Percentiles rank a stretch among this genome's conserved stretches.
Conservation (phyloP, 306 rosid genomes). For the Biancaea sappan region DNA sequence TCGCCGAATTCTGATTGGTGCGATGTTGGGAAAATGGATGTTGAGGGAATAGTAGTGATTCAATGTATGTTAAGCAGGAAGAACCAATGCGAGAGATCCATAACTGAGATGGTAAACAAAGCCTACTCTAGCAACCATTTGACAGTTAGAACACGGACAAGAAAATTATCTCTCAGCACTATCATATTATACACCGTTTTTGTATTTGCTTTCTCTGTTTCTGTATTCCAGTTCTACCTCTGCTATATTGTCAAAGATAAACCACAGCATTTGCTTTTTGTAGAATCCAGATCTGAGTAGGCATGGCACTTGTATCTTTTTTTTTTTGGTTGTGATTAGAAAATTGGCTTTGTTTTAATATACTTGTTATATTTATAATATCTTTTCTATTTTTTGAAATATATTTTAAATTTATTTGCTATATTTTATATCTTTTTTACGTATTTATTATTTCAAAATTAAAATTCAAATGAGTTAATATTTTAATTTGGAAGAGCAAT, state of each 20-base stretch:
- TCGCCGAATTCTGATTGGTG: too few relatives aligned
- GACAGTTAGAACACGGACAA: slow-evolving; percentile 37
- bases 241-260: slow-evolving; percentile 51
- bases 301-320: slow-evolving; percentile 30
- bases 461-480: too few relatives aligned
- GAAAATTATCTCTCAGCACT: slow-evolving; percentile 45
- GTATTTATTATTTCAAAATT: too few relatives aligned
- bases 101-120: slow-evolving; percentile 57
- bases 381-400: too few relatives aligned
- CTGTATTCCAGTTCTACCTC: slow-evolving; percentile 52
- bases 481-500: too few relatives aligned
- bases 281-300: slow-evolving; percentile 41
- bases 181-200: slow-evolving; percentile 50
- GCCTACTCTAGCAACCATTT: slow-evolving; percentile 31
- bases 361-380: too few relatives aligned
- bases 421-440: too few relatives aligned
- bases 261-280: slow-evolving; percentile 21
- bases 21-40: too few relatives aligned
- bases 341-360: too few relatives aligned
- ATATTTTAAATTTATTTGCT: too few relatives aligned
- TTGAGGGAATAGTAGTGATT: too few relatives aligned
- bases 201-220: slow-evolving; percentile 57
- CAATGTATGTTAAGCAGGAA: not conserved
- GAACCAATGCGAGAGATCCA: slow-evolving; percentile 10
- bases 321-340: not conserved